These are phyloP conservation scores for Euphorbia peplus DNA, from an alignment of 345 rosid genomes.

Conservation along the genomic window DNA sequence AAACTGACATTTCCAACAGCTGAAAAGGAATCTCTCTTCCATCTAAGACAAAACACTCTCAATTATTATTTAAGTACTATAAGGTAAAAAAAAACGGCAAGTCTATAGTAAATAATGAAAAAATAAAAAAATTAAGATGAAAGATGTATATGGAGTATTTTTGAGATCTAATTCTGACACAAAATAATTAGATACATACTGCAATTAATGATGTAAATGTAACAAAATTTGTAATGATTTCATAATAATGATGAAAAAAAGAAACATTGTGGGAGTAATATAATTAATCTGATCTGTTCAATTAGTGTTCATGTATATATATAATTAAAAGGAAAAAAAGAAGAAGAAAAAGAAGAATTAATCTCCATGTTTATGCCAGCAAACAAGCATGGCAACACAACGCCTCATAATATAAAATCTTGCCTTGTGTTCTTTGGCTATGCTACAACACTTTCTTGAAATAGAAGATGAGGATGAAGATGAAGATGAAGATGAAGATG, in stretches of 20 bases:
- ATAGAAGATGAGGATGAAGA: conserved; percentile 60
- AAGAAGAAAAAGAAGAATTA: conserved; percentile 20
- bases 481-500: conserved; percentile 65
- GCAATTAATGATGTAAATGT: too few relatives aligned
- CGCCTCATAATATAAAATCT: conserved; percentile 95
- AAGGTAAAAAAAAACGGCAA: background rate
- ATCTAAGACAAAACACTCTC: conserved; percentile 32
- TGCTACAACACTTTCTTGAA: conserved; percentile 67
- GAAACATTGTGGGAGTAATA: too few relatives aligned
- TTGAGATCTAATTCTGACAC: background rate
- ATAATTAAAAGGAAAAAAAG: background rate
- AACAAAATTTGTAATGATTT: too few relatives aligned
- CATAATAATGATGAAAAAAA: too few relatives aligned
- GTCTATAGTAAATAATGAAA: background rate
- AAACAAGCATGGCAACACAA: conserved; percentile 98
- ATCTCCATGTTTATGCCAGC: conserved; percentile 97
- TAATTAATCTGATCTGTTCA: too few relatives aligned
- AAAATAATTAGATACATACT: too few relatives aligned
- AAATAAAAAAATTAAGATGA: background rate
- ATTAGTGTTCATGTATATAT: conserved; percentile 1
- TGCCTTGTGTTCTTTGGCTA: conserved; percentile 96
- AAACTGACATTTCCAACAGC: conserved; percentile 28
- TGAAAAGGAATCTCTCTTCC: conserved; percentile 52
- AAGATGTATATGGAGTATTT: background rate
- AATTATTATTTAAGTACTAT: too few relatives aligned